Base-by-base conservation (phyloP, 331 rosid species). In the Malus hybrid region DNA sequence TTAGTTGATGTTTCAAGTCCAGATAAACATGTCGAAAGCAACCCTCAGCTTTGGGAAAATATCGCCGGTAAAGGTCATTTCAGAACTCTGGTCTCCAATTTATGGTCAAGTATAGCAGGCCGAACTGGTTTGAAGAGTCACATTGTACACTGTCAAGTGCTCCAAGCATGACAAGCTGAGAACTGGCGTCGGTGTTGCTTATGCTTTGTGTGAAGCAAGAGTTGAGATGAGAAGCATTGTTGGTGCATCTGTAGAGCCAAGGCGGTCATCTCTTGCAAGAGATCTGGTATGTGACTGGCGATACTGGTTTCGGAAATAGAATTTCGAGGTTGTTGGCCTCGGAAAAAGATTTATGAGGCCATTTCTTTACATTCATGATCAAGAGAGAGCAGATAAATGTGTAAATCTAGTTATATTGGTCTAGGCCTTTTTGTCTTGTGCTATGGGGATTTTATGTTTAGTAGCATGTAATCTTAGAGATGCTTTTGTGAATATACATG, bases 121-220 rank as follows among this genome's bases (percentile, higher is more conserved):
- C 91, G 99, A 24, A 83, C 87, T 70, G 87, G 93, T 73, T 87
- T 90, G 90, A 95, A 86, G 91, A 92, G 97, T 80, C 99, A 92
- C 82, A 95, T 95, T 77, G 88, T 95, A 79, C 99, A 92, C 83
- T 92, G 99, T 80, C 99, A 95, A 78, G 98, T 95, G 76, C 98
- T 95, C 74, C 99, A 92, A 89, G 93, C 90, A 13, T 95, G 90
- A 91, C 70, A 76, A 6, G 57, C 57, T 52, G 57, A 52, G 10
- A 52, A 74, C 32, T 12, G 44, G 12, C 14, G 27, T 33, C 24
- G 28, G 4, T 69, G 73, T 74, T 67, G 52, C 73, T 75, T 67
- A 16, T 64, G 66, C 56, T 73, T 75, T 70, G 81, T 83, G 70
- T 73, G 80, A 70, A 75, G 78, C 46, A 50, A 67, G 54, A 65